Base-by-base conservation (phyloP, 331 rosid species). In the Quercus tomentella region DNA sequence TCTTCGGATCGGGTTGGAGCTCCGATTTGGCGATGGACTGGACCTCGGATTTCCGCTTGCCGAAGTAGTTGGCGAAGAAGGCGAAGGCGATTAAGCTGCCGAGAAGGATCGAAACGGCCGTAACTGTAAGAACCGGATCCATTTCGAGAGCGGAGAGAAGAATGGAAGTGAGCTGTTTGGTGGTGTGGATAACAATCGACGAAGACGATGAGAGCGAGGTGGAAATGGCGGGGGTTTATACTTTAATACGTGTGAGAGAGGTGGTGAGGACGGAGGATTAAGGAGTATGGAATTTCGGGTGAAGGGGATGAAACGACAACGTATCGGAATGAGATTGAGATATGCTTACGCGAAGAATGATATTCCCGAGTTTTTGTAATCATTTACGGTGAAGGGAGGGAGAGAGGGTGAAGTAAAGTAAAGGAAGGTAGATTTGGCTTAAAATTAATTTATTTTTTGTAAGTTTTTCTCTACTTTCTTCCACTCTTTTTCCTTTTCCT, bases 31-130 rank as follows among this genome's bases (percentile, higher is more conserved):
- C 79, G 73, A 93, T 86, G 77, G 94, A 85, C 80, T 88, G 97
- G 72, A 93, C 81, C 56, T 96, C 97, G 77, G 97, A 89, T 87
- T 88, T 84, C 54, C 94, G 96, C 23, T 96, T 86, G 49, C 81
- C 80, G 70, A 88, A 82, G 91, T 96, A 96, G 78, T 82, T 43
- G 12, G 72, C 60, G 83, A 96, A 96, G 92, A 93, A 96, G 66
- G 73, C 74, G 25, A 80, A 7, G 72, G 90, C 97, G 56, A 96
- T 84, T 28, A 93, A 23, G 52, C 97, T 90, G 26, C 98, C 98
- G 28, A 96, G 78, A 14, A 96, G 22, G 35, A 90, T 79, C 10
- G 98, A 96, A 1, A 90, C 35, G 9, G 30, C 82, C 18, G 80
- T 81, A 74, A 96, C 73, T 70, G 86, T 85, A 10, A 90, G 52